Base-by-base conservation (phyloP, 768 basidiomycete species). In the Vararia minispora region DNA sequence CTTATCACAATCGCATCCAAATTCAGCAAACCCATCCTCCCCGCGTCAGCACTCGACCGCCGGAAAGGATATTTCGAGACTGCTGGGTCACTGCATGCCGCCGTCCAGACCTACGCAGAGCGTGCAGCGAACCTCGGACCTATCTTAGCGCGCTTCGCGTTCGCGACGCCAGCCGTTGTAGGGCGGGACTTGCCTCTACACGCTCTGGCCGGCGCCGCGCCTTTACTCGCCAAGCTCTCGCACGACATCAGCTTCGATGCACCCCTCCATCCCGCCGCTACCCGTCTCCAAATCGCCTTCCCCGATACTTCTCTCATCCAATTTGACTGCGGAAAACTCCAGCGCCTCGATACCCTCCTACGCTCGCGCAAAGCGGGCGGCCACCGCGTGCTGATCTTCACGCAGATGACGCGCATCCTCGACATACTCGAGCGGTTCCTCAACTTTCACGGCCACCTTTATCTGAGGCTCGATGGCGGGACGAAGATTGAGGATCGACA, bases 311-410 rank as follows among this genome's bases (percentile, higher is more conserved):
- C 79, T 4, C 66, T 94, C 23, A 67, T 95, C 6, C 91, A 95
- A 54, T 95, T 90, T 55, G 92, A 98, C 56, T 95, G 92, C 51
- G 92, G 92, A 31, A 98, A 98, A 53, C 70, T 98, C 10, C 92
- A 95, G 51, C 72, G 78, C 40, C 72, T 98, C 6, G 72, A 77
- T n/a, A 63, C 62, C 18, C 64, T 98, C 20, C 66, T 98, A 8
- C 75, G 87, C 31, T 74, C 85, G 57, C 84, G 77, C 58, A 89
- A 91, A 53, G 74, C 77, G 0, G 88, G 77, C 5, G 89, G 90
- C 0, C 91, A 95, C 54, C 82, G 92, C 6, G 71, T 86, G 18
- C 68, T 98, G 33, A 92, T 98, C 45, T 98, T 98, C 60, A 97
- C 92, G 0, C 92, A 98, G 52, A 97, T 97, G 92, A 94, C 92